A percentile compares a stretch with the other conserved stretches of the same genome.
Evolutionary conservation across 768 basidiomycete genomes (phyloP).

Genomic region (Lactarius deliciosus): DNA sequence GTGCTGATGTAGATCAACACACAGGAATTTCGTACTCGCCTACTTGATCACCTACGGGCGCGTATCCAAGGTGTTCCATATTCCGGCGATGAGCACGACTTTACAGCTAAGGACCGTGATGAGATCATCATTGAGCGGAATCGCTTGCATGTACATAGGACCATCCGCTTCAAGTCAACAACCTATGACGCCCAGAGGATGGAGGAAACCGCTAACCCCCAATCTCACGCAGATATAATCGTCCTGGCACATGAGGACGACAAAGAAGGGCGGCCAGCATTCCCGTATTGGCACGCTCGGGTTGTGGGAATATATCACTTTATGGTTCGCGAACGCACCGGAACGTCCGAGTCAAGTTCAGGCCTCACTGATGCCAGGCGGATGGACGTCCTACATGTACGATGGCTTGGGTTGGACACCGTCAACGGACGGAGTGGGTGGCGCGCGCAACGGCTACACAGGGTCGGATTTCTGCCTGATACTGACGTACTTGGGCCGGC

Average conservation of each 20-base stretch:
- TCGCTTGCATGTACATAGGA: neutral
- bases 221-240: slow-evolving; percentile 34
- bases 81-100: neutral
- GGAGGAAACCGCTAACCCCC: neutral
- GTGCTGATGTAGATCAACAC: too few relatives aligned
- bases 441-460: slow-evolving; percentile 24
- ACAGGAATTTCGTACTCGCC: too few relatives aligned
- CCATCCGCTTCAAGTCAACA: neutral
- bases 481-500: slow-evolving; percentile 22
- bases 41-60: too few relatives aligned
- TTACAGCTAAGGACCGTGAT: neutral
- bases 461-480: slow-evolving; percentile 30
- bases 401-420: slow-evolving; percentile 16
- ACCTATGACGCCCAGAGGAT: neutral
- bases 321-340: slow-evolving; percentile 21
- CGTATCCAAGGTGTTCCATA: too few relatives aligned
- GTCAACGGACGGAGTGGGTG: neutral
- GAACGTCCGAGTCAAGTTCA: slow-evolving; percentile 29
- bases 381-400: slow-evolving; percentile 12
- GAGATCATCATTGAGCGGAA: neutral
- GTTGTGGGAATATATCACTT: slow-evolving; percentile 35
- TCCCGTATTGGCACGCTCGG: slow-evolving; percentile 36
- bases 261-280: neutral
- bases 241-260: slow-evolving; percentile 8
- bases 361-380: slow-evolving; percentile 33